phyloP scores from a whole-genome alignment of 495 filamentous ascomycete genomes.

The Lindgomyces ingoldianus region DNA sequence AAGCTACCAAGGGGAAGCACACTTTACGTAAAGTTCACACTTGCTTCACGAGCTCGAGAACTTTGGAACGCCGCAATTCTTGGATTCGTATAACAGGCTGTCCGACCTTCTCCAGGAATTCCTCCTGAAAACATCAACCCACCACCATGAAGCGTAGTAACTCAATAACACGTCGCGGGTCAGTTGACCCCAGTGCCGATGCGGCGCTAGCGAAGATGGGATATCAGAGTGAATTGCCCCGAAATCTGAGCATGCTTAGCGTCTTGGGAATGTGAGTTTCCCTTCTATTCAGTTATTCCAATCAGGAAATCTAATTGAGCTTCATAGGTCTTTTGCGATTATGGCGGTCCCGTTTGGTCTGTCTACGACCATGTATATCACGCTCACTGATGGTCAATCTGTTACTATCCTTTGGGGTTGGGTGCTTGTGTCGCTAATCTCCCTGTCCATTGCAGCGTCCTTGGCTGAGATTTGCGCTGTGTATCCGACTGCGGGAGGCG shows the following conservation, averaged over 20 bases:
- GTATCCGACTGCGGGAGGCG: conserved; percentile 57
- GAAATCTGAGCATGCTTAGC: conserved; percentile 44
- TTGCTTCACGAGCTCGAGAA: background rate
- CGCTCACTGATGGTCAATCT: conserved; percentile 64
- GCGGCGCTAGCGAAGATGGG: conserved; percentile 43
- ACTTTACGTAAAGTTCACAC: background rate
- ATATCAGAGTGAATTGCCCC: conserved; percentile 42
- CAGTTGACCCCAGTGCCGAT: conserved; percentile 33
- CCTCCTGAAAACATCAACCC: too few relatives aligned
- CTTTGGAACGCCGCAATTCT: too few relatives aligned
- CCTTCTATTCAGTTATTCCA: background rate
- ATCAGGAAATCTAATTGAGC: conserved; percentile 8
- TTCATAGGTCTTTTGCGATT: conserved; percentile 57
- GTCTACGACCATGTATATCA: conserved; percentile 69
- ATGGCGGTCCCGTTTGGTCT: conserved; percentile 68
- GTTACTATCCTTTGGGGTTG: conserved; percentile 68
- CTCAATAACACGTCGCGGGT: conserved; percentile 9
- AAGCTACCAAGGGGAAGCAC: background rate
- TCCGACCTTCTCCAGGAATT: background rate
- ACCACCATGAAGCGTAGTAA: conserved; percentile 1
- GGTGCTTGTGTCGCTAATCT: conserved; percentile 54
- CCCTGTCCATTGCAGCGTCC: conserved; percentile 54
- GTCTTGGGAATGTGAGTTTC: conserved; percentile 39
- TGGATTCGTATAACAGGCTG: too few relatives aligned
- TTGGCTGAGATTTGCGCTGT: conserved; percentile 60